These are phyloP conservation scores for Lathyrus oleraceus DNA, from an alignment of 306 rosid species.

Conservation along the genomic window DNA sequence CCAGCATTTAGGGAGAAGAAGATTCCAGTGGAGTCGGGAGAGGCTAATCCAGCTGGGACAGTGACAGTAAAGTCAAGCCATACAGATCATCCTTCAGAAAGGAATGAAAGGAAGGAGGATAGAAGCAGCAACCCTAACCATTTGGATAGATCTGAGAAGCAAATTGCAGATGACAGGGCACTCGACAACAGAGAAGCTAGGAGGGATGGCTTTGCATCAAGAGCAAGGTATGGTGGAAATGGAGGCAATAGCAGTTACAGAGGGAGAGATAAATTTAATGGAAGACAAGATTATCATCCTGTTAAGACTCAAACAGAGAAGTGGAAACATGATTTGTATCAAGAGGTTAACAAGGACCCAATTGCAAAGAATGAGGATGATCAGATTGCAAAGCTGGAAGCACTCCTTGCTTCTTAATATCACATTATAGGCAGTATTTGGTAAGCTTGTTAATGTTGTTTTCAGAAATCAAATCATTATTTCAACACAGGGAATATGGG, in stretches of 20 bases:
- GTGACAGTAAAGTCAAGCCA: slow-evolving; percentile 51
- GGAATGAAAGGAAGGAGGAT: slow-evolving; percentile 66
- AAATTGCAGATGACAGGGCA: slow-evolving; percentile 45
- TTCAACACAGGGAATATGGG: slow-evolving; percentile 16
- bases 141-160: slow-evolving; percentile 57
- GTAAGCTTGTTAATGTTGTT: slow-evolving; percentile 4
- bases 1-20: slow-evolving; percentile 92
- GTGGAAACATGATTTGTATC: slow-evolving; percentile 90
- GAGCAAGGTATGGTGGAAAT: slow-evolving; percentile 58
- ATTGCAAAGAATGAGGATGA: slow-evolving; percentile 88
- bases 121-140: slow-evolving; percentile 52
- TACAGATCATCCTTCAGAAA: slow-evolving; percentile 43
- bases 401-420: slow-evolving; percentile 71
- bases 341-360: slow-evolving; percentile 71
- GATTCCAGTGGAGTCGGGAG: slow-evolving; percentile 48
- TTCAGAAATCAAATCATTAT: neutral
- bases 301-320: slow-evolving; percentile 61
- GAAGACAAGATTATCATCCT: slow-evolving; percentile 53
- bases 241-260: slow-evolving; percentile 50
- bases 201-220: slow-evolving; percentile 55
- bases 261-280: slow-evolving; percentile 63
- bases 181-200: slow-evolving; percentile 49
- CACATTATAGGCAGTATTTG: slow-evolving; percentile 25
- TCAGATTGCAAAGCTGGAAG: slow-evolving; percentile 90
- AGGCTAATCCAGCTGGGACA: slow-evolving; percentile 42